Base-by-base conservation (phyloP, 2,329 filamentous ascomycete species). In the Stromatinia cepivora region DNA sequence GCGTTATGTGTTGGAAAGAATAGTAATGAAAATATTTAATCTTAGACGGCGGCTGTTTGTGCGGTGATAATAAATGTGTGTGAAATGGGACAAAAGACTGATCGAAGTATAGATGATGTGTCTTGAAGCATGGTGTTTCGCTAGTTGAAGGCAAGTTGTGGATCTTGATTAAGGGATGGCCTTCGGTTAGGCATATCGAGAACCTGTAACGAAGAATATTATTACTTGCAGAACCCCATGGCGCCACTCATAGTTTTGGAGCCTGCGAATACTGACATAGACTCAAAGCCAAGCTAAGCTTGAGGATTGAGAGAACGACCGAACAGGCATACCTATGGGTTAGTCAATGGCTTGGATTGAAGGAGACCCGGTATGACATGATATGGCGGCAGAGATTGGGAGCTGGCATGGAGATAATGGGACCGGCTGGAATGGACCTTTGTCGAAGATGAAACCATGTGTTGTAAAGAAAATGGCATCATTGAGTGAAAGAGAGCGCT, bases 281-380 rank as follows among this genome's bases (percentile, higher is more conserved):
- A 67, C 17, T 48, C 74, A 74, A 22, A n/a, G n/a, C n/a, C n/a
- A n/a, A n/a, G n/a, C n/a, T n/a, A n/a, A n/a, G n/a, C n/a, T n/a
- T n/a, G n/a, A n/a, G n/a, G n/a, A n/a, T n/a, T n/a, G n/a, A n/a
- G n/a, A n/a, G n/a, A n/a, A n/a, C n/a, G n/a, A n/a, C n/a, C n/a
- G n/a, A n/a, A n/a, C n/a, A n/a, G n/a, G n/a, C n/a, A n/a, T n/a
- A n/a, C n/a, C n/a, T n/a, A 56, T 71, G 13, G 74, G 56, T 28
- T 71, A 75, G 28, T 77, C 75, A 25, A 76, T 52, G 13, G 50
- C 50, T 15, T 11, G 6, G n/a, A 53, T 28, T 1, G n/a, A 53
- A 53, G 25, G 13, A 25, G 50, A 28, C 3, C 25, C 6, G 6
- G 25, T 8, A 28, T 53, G n/a, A n/a, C n/a, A n/a, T n/a, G n/a